Conservation (phyloP, 331 rosid species). For the Malus hybrid region DNA sequence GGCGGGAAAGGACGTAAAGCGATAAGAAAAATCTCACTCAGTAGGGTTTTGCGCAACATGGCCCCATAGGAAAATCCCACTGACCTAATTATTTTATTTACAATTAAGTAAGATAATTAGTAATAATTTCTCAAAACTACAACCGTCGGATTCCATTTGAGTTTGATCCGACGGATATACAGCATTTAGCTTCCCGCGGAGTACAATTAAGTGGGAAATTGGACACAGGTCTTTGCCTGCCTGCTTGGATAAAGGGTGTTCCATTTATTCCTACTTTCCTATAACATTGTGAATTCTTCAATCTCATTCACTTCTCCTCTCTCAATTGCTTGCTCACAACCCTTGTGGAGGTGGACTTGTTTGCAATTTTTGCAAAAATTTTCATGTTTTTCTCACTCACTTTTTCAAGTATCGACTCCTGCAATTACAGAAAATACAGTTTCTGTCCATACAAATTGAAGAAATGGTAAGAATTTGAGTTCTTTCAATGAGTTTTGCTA, state of each 20-base stretch:
- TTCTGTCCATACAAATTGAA: conserved; percentile 17
- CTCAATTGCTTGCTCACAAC: not conserved
- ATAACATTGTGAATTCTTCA: not conserved
- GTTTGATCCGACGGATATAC: conserved; percentile 17
- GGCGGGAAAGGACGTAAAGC: conserved; percentile 17
- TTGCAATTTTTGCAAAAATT: not conserved
- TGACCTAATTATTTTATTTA: not conserved
- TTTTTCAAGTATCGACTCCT: conserved; percentile 9
- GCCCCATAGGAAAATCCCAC: conserved; percentile 4
- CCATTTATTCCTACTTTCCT: conserved; percentile 12
- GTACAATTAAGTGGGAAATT: not conserved
- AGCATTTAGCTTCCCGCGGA: conserved; percentile 36
- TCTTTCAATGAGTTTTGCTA: not conserved
- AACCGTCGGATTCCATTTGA: conserved; percentile 4
- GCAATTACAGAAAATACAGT: conserved; percentile 13
- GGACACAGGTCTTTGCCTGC: conserved; percentile 7
- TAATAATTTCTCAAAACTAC: not conserved
- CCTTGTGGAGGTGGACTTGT: not conserved
- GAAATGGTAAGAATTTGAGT: conserved; percentile 36
- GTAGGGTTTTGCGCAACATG: not conserved
- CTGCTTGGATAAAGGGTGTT: conserved; percentile 4
- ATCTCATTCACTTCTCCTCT: conserved; percentile 6
- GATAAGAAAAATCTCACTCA: not conserved
- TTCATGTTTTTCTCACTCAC: conserved; percentile 2
- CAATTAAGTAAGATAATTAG: not conserved